Conservation (phyloP, 2,329 filamentous ascomycete genomes). For the Fusarium irregulare region DNA sequence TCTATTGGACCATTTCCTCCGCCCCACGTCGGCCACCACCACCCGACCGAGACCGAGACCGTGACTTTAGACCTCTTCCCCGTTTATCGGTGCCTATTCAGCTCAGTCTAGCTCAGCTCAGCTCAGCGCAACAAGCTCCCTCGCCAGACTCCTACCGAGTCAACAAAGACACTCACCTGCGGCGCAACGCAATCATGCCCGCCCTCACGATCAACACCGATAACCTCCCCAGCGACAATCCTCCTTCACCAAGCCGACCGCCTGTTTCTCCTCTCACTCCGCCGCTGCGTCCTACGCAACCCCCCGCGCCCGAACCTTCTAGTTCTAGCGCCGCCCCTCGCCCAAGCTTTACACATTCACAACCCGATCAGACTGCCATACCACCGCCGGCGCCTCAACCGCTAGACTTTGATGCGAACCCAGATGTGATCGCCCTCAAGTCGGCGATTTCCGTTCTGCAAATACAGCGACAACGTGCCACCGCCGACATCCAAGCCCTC, state of each 20-base stretch:
- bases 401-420: slow-evolving; percentile 73
- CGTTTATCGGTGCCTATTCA: slow-evolving; percentile 26
- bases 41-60: slow-evolving; percentile 4
- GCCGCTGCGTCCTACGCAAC: slow-evolving; percentile 55
- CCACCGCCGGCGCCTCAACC: slow-evolving; percentile 62
- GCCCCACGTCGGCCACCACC: slow-evolving; percentile 1
- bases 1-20: slow-evolving; percentile 16
- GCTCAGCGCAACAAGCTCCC: slow-evolving; percentile 1
- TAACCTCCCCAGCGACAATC: slow-evolving; percentile 46
- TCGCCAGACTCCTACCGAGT: slow-evolving; percentile 2
- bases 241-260: slow-evolving; percentile 60
- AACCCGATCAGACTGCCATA: slow-evolving; percentile 55
- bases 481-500: slow-evolving; percentile 78
- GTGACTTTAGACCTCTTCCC: slow-evolving; percentile 21
- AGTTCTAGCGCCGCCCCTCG: slow-evolving; percentile 45
- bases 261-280: slow-evolving; percentile 68
- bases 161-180: slow-evolving; percentile 9
- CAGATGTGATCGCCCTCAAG: slow-evolving; percentile 87
- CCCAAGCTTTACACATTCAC: slow-evolving; percentile 59
- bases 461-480: slow-evolving; percentile 82
- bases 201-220: slow-evolving; percentile 50
- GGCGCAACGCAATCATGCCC: slow-evolving; percentile 44
- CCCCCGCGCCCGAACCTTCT: slow-evolving; percentile 38
- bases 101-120: neutral
- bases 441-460: slow-evolving; percentile 89